Evolutionary conservation across 495 filamentous ascomycete genomes (phyloP).

Genomic region (Jackrogersella minutella): DNA sequence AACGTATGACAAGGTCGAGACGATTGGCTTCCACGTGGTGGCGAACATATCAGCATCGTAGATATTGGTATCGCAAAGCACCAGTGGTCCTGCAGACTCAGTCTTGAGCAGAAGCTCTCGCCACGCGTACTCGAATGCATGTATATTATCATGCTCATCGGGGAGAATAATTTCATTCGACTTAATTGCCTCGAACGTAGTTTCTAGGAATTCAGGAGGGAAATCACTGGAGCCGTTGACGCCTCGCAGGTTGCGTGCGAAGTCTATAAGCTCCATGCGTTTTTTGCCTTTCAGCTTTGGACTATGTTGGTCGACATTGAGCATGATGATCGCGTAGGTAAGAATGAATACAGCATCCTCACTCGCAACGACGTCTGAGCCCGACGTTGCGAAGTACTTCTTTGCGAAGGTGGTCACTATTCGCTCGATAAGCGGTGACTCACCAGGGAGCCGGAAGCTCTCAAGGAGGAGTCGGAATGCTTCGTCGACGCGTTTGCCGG

Average conservation of each 20-base stretch:
- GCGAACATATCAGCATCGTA: conserved; percentile 98
- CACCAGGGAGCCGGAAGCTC: conserved; percentile 93
- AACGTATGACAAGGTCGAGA: conserved; percentile 95
- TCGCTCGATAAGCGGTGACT: conserved; percentile 90
- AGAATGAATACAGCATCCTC: conserved; percentile 91
- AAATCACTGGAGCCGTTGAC: conserved; percentile 90
- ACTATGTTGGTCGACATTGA: conserved; percentile 95
- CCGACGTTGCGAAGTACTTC: conserved; percentile 78
- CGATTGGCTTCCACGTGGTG: conserved; percentile 92
- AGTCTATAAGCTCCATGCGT: conserved; percentile 83
- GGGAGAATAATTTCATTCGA: conserved; percentile 94
- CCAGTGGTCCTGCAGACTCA: conserved; percentile 73
- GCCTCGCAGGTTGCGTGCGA: conserved; percentile 86
- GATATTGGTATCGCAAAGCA: conserved; percentile 88
- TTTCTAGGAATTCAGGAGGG: conserved; percentile 80
- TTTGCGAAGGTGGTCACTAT: conserved; percentile 88
- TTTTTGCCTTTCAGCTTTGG: conserved; percentile 82
- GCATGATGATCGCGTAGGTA: conserved; percentile 94
- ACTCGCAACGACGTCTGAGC: conserved; percentile 79
- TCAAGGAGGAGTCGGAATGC: conserved; percentile 86
- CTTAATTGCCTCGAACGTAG: conserved; percentile 91
- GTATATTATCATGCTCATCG: conserved; percentile 94
- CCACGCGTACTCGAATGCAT: conserved; percentile 98
- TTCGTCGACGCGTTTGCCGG: conserved; percentile 85
- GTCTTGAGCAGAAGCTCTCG: conserved; percentile 90